These are phyloP conservation scores for Digitaria exilis DNA, from an alignment of 202 grass and related monocot genomes.

Conservation along the genomic window DNA sequence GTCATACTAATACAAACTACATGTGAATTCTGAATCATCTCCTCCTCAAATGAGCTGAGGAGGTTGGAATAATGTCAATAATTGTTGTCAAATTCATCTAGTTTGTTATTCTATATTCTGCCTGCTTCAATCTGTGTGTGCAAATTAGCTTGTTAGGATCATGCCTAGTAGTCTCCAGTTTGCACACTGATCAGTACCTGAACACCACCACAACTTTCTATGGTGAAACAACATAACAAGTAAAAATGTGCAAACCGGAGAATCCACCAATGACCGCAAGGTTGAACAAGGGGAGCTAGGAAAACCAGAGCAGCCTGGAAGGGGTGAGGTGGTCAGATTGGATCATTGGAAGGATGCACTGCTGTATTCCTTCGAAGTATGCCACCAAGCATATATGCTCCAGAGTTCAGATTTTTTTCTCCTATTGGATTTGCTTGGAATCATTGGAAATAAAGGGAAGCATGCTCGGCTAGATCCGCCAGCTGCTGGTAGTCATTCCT, in stretches of 20 bases:
- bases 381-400: not conserved
- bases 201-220: not conserved
- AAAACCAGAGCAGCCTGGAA: not conserved
- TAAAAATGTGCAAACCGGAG: too few species aligned
- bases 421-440: not conserved
- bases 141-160: not conserved
- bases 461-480: not conserved
- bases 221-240: not conserved
- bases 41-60: slow-evolving; percentile 17
- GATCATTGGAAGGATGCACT: too few species aligned
- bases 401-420: not conserved
- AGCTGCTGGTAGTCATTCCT: not conserved
- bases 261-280: not conserved
- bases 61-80: slow-evolving; percentile 38
- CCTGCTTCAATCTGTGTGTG: too few species aligned
- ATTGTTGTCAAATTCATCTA: slow-evolving; percentile 15
- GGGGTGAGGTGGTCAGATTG: not conserved
- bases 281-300: not conserved
- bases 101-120: not conserved
- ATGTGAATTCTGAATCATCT: slow-evolving; percentile 9
- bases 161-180: not conserved
- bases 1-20: slow-evolving; percentile 25
- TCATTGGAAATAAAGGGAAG: not conserved
- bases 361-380: not conserved
- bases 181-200: not conserved